Evolutionary conservation across 2,329 filamentous ascomycete species (phyloP).

Genomic region (Calonectria crousiana): DNA sequence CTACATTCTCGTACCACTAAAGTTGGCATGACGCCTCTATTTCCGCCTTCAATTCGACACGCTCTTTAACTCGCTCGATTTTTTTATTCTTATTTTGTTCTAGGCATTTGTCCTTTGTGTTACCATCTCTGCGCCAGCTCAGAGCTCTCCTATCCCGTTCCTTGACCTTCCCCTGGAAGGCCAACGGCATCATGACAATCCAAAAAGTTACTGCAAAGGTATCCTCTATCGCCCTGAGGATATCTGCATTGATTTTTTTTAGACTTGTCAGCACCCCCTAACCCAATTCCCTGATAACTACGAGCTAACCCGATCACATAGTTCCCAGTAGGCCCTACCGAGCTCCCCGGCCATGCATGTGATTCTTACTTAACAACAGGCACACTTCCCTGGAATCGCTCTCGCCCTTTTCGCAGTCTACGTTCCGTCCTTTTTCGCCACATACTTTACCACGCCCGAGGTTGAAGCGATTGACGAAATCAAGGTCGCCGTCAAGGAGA

Average conservation of each 20-base stretch:
- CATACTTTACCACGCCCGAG: conserved; percentile 67
- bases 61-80: conserved; percentile 33
- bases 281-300: background rate
- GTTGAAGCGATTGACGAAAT: conserved; percentile 72
- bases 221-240: conserved; percentile 53
- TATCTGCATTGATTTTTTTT: conserved; percentile 52
- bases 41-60: conserved; percentile 33
- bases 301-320: conserved; percentile 35
- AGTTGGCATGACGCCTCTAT: conserved; percentile 26
- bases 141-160: conserved; percentile 17
- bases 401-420: conserved; percentile 76
- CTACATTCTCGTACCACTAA: conserved; percentile 19
- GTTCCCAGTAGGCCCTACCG: conserved; percentile 51
- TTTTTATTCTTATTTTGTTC: background rate
- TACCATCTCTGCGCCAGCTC: conserved; percentile 10
- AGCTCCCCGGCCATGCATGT: conserved; percentile 13
- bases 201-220: conserved; percentile 48
- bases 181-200: conserved; percentile 44
- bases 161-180: conserved; percentile 23
- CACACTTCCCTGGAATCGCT: conserved; percentile 63
- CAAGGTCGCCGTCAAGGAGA: conserved; percentile 66
- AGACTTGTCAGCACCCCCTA: conserved; percentile 48
- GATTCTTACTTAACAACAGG: conserved; percentile 41
- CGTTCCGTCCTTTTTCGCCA: conserved; percentile 71
- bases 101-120: background rate